These are phyloP conservation scores for Suhomyces vadensis DNA, from an alignment of 805 yeast genomes.

Conservation along the genomic window DNA sequence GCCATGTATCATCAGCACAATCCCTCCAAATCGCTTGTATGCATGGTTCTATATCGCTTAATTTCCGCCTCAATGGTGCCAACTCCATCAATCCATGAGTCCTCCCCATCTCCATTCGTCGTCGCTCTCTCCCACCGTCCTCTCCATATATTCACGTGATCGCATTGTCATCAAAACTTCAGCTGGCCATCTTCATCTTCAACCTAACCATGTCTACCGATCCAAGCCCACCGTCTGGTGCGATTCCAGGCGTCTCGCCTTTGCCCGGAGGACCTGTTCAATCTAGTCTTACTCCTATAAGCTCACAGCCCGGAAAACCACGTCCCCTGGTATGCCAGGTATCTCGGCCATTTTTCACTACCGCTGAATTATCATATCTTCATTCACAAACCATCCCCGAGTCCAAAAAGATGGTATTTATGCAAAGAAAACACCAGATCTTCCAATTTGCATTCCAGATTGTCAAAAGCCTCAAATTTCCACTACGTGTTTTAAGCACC, in stretches of 20 bases:
- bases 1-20: no score
- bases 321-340: slow-evolving; percentile 30
- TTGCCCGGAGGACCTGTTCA: background rate
- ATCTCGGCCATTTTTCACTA: slow-evolving; percentile 63
- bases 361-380: slow-evolving; percentile 51
- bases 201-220: background rate
- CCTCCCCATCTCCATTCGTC: no score
- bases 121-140: background rate
- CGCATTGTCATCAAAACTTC: background rate
- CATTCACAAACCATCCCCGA: slow-evolving; percentile 56
- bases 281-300: background rate
- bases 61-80: no score
- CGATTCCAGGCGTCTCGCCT: background rate
- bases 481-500: slow-evolving; percentile 66
- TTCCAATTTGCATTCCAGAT: slow-evolving; percentile 56
- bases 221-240: background rate
- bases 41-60: no score
- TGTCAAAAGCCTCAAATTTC: slow-evolving; percentile 58
- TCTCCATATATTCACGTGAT: background rate
- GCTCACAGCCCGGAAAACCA: background rate
- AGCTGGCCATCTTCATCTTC: background rate
- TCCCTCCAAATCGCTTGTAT: no score
- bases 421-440: slow-evolving; percentile 53
- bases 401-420: slow-evolving; percentile 42
- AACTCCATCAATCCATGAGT: no score